Base-by-base conservation (phyloP, 768 basidiomycete genomes). In the Phylloporus scabripes region DNA sequence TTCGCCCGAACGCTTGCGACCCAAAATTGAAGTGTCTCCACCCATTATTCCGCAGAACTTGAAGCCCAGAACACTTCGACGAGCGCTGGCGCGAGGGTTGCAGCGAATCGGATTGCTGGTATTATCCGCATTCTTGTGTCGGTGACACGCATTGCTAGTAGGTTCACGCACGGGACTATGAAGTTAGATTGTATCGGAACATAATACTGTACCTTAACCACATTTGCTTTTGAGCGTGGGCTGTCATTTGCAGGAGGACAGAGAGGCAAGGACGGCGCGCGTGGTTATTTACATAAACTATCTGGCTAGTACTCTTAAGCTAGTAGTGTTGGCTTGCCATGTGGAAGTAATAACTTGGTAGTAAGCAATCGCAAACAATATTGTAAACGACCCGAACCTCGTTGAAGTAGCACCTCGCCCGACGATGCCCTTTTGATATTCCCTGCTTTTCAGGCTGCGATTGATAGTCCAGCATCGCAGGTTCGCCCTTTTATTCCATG, bases 311-410 rank as follows among this genome's bases (percentile, higher is more conserved):
- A 49, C 33, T 33, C 49, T n/a, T 50, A 46, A 41, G 45, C 49
- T 32, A 53, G 21, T 52, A 23, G 21, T 23, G 32, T 42, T 31
- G 29, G 6, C 5, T 48, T 48, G 59, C 56, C 59, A 53, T 52
- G 53, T 61, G 61, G 37, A 52, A 41, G 49, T 51, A 55, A 54
- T 64, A 37, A 46, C 46, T 23, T n/a, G 17, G 33, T 52, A 51
- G 55, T 64, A 66, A 66, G 64, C 65, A 68, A 46, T 56, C 46
- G 49, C 65, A 66, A 66, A 68, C 66, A n/a, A n/a, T n/a, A 68
- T 43, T 45, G 50, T 58, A 42, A 39, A 43, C 48, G 47, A 47
- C 34, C 32, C 37, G 39, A 50, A 52, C 59, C 57, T 59, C 64
- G 57, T 54, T 52, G 48, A 38, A 40, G 48, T 39, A 42, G 49